Conservation (phyloP, 306 rosid species). For the Albizia julibrissin region DNA sequence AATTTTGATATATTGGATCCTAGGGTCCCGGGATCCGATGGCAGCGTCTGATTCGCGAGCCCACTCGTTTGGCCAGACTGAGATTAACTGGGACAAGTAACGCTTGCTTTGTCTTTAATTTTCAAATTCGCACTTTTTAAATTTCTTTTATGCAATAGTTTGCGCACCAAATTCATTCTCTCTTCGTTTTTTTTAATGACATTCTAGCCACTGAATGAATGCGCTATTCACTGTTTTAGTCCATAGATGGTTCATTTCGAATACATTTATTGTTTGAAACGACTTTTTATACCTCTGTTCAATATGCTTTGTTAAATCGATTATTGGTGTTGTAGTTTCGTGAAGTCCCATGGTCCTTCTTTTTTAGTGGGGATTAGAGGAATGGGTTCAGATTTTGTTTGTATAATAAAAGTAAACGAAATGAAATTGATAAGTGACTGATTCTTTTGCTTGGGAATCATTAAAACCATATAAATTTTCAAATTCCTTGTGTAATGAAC, state of each 20-base stretch:
- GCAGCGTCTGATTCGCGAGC: conserved; percentile 46
- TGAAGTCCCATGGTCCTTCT: neutral
- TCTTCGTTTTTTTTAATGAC: neutral
- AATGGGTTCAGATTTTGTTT: neutral
- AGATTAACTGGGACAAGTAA: conserved; percentile 93
- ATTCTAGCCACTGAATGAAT: neutral
- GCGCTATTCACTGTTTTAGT: neutral
- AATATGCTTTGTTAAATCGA: neutral
- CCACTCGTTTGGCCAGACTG: conserved; percentile 57
- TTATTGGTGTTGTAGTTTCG: neutral
- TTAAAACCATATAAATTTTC: neutral
- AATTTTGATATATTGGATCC: neutral
- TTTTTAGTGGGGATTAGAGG: neutral
- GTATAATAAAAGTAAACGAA: neutral
- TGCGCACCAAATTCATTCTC: neutral
- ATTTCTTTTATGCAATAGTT: neutral
- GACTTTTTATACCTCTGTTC: neutral
- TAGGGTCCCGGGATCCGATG: conserved; percentile 49
- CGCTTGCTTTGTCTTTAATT: neutral
- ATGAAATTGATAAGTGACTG: neutral
- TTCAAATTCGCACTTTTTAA: neutral
- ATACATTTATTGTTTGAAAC: neutral
- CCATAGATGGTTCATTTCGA: neutral
- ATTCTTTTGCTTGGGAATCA: neutral
- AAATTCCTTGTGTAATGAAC: neutral